These are phyloP conservation scores for Amaranthus tricolor DNA, from an alignment of 179 eudicot species.

Conservation along the genomic window DNA sequence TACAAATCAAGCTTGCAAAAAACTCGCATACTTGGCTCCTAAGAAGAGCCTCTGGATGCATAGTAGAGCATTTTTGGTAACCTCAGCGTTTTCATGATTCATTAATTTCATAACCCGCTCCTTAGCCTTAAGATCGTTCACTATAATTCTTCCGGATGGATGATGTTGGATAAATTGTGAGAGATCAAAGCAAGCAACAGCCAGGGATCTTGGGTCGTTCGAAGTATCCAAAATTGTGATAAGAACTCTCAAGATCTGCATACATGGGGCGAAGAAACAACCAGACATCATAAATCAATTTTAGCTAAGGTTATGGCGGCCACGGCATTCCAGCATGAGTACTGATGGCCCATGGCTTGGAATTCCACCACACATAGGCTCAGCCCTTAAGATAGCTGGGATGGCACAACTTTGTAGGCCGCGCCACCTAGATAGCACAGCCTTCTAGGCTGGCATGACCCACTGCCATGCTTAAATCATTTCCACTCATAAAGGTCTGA, in stretches of 20 bases:
- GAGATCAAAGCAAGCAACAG: slow-evolving; percentile 95
- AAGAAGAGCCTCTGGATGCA: slow-evolving; percentile 98
- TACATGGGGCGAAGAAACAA: slow-evolving; percentile 8
- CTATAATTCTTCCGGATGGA: slow-evolving; percentile 95
- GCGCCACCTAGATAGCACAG: too few relatives aligned
- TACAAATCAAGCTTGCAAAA: slow-evolving; percentile 68
- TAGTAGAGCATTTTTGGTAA: slow-evolving; percentile 87
- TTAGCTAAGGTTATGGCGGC: too few relatives aligned
- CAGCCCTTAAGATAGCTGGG: too few relatives aligned
- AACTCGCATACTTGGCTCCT: slow-evolving; percentile 98
- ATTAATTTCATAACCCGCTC: slow-evolving; percentile 93
- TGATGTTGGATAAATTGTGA: slow-evolving; percentile 86
- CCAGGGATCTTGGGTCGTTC: slow-evolving; percentile 68
- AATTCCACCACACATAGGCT: too few relatives aligned
- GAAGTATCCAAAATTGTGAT: slow-evolving; percentile 85
- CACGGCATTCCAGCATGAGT: too few relatives aligned
- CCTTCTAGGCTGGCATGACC: too few relatives aligned
- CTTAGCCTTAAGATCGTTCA: slow-evolving; percentile 84
- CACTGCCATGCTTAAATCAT: too few relatives aligned
- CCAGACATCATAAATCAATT: not conserved
- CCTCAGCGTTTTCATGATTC: slow-evolving; percentile 93
- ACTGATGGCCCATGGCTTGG: too few relatives aligned
- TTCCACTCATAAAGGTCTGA: too few relatives aligned
- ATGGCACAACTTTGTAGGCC: too few relatives aligned
- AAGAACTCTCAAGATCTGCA: slow-evolving; percentile 86